phyloP scores from a whole-genome alignment of 1,139 yeast genomes.

The Hyphopichia pseudoburtonii region DNA sequence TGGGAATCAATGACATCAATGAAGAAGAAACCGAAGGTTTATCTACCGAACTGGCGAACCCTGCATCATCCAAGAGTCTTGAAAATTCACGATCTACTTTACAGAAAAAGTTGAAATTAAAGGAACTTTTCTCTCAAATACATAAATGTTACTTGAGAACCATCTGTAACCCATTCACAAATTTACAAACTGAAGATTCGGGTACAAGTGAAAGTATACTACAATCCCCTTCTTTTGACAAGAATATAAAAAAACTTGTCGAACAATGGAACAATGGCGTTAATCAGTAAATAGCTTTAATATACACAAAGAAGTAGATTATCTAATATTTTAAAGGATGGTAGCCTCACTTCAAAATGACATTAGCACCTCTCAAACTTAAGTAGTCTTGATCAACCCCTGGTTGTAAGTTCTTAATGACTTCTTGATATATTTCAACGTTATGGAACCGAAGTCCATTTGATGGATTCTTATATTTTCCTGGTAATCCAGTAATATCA shows the following conservation, averaged over 20 bases:
- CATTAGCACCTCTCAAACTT: constrained; percentile 85
- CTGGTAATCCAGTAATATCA: constrained; percentile 89
- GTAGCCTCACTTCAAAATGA: constrained; percentile 55
- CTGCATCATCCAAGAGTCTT: not conserved
- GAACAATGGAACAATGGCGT: constrained; percentile 24
- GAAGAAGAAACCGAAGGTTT: too few species aligned
- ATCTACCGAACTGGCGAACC: too few species aligned
- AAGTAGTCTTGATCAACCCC: constrained; percentile 94
- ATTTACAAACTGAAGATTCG: constrained; percentile 19
- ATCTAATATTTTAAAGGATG: not conserved
- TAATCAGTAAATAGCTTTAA: not conserved
- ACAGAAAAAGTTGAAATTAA: constrained; percentile 10
- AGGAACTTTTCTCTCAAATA: constrained; percentile 38
- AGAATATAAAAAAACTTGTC: constrained; percentile 33
- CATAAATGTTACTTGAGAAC: constrained; percentile 51
- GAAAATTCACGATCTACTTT: not conserved
- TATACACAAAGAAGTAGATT: not conserved
- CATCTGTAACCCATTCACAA: constrained; percentile 58
- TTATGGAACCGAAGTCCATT: constrained; percentile 79
- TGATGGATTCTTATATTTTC: constrained; percentile 72
- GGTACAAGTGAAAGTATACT: constrained; percentile 27
- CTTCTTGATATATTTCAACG: constrained; percentile 78
- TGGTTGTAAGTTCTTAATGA: constrained; percentile 76
- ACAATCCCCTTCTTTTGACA: constrained; percentile 40
- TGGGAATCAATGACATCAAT: constrained; percentile 11